phyloP scores from a whole-genome alignment of 176 grass and related monocot species.

The Oryza meridionalis region DNA sequence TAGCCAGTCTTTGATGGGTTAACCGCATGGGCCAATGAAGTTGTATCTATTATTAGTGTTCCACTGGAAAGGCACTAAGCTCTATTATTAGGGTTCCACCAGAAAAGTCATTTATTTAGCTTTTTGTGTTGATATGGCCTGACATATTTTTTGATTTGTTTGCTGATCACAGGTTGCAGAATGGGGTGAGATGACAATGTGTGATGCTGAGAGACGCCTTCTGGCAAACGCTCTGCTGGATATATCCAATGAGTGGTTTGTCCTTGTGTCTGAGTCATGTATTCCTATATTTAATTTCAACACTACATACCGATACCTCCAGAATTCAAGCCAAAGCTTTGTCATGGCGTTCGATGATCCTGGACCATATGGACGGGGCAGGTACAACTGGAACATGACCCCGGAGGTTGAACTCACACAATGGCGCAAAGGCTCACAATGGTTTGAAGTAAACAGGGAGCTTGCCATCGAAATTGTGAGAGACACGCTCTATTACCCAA shows the following conservation, averaged over 20 bases:
- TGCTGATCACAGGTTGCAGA: slow-evolving; percentile 66
- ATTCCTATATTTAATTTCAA: slow-evolving; percentile 85
- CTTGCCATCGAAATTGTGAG: slow-evolving; percentile 62
- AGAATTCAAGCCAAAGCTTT: slow-evolving; percentile 71
- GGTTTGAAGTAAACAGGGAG: slow-evolving; percentile 81
- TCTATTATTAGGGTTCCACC: neutral
- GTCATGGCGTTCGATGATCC: slow-evolving; percentile 73
- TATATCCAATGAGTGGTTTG: slow-evolving; percentile 84
- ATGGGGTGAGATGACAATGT: slow-evolving; percentile 97
- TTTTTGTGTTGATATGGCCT: slow-evolving; percentile 20
- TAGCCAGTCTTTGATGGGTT: neutral
- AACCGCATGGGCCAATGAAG: neutral
- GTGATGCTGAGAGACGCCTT: slow-evolving; percentile 92
- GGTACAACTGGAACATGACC: slow-evolving; percentile 82
- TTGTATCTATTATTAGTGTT: neutral
- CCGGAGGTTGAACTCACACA: slow-evolving; percentile 84
- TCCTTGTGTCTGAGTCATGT: slow-evolving; percentile 90
- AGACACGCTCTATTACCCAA: slow-evolving; percentile 77
- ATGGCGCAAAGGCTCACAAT: slow-evolving; percentile 96
- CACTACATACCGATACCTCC: slow-evolving; percentile 80
- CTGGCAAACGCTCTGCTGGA: slow-evolving; percentile 88
- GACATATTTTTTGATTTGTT: slow-evolving; percentile 39
- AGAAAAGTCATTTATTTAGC: neutral
- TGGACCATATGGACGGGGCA: slow-evolving; percentile 84
- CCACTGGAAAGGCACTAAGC: neutral